Percentiles rank a stretch among this genome's conserved stretches.
phyloP scores from a whole-genome alignment of 495 filamentous ascomycete genomes.

The Trichocladium uniseriatum region DNA sequence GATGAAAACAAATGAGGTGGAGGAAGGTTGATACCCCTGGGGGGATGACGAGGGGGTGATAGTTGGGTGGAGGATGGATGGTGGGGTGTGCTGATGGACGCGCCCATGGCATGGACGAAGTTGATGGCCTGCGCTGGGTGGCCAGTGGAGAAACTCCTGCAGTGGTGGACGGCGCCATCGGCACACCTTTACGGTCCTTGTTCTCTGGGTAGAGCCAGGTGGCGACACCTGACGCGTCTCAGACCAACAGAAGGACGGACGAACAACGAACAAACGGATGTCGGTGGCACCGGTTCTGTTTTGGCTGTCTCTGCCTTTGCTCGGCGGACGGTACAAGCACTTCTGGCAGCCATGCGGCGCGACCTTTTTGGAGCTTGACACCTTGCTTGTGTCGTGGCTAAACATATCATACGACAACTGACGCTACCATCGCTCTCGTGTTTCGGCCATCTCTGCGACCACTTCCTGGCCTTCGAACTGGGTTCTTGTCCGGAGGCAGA shows the following conservation, averaged over 20 bases:
- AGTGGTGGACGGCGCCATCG: too few relatives aligned
- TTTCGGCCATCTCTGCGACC: neutral
- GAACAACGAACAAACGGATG: neutral
- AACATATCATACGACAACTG: neutral
- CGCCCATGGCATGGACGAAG: too few relatives aligned
- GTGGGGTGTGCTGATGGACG: neutral
- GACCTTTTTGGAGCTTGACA: neutral
- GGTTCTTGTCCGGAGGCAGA: neutral
- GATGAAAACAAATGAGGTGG: neutral
- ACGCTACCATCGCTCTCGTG: neutral
- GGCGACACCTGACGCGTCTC: too few relatives aligned
- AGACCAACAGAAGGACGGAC: neutral
- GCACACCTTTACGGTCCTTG: neutral
- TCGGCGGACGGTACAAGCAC: conserved; percentile 10
- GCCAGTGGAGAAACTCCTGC: too few relatives aligned
- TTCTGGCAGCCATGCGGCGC: neutral
- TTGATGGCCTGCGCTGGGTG: too few relatives aligned
- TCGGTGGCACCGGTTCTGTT: neutral
- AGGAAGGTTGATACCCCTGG: neutral
- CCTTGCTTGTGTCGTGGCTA: neutral
- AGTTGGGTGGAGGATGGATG: neutral
- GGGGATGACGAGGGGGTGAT: neutral
- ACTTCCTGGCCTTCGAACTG: neutral
- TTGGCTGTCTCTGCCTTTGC: conserved; percentile 14
- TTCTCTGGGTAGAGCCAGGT: too few relatives aligned